Conservation (phyloP, 2,329 filamentous ascomycete genomes). For the Tolypocladium ophioglossoides region DNA sequence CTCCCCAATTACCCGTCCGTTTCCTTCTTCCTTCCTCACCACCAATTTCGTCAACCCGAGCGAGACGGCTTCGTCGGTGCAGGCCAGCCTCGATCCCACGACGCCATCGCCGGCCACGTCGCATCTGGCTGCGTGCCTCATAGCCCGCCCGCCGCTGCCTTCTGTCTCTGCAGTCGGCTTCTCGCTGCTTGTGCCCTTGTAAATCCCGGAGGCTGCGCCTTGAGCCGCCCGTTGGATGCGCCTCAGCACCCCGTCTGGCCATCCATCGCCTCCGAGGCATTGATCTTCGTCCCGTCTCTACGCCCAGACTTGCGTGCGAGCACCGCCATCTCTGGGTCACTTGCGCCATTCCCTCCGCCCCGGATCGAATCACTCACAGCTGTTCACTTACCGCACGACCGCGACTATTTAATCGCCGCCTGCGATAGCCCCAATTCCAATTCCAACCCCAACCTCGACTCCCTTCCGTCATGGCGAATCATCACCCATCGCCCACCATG, state of each 20-base stretch:
- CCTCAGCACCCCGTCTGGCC: neutral
- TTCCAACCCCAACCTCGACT: neutral
- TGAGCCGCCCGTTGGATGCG: neutral
- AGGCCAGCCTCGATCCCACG: slow-evolving; percentile 4
- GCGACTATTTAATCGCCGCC: slow-evolving; percentile 4
- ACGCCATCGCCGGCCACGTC: neutral
- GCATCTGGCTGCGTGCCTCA: neutral
- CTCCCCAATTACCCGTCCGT: slow-evolving; percentile 26
- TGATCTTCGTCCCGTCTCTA: slow-evolving; percentile 1
- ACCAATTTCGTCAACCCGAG: slow-evolving; percentile 19
- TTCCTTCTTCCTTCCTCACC: slow-evolving; percentile 16
- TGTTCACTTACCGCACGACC: slow-evolving; percentile 7
- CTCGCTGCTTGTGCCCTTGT: neutral
- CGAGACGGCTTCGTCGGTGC: slow-evolving; percentile 20
- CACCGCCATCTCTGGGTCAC: neutral
- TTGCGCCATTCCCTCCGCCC: neutral
- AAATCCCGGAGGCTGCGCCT: slow-evolving; percentile 1
- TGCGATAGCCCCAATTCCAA: slow-evolving; percentile 5
- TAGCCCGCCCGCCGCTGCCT: neutral
- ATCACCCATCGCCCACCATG: slow-evolving; percentile 72
- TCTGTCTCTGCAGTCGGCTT: neutral
- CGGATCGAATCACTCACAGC: slow-evolving; percentile 6
- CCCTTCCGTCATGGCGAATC: slow-evolving; percentile 53
- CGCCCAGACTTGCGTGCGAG: neutral
- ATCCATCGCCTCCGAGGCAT: slow-evolving; percentile 1